A percentile compares a stretch with the other conserved stretches of the same genome.
These are phyloP conservation scores for Ploettnerulaceae sp. DNA, from an alignment of 2,329 filamentous ascomycete genomes.

Conservation along the genomic window DNA sequence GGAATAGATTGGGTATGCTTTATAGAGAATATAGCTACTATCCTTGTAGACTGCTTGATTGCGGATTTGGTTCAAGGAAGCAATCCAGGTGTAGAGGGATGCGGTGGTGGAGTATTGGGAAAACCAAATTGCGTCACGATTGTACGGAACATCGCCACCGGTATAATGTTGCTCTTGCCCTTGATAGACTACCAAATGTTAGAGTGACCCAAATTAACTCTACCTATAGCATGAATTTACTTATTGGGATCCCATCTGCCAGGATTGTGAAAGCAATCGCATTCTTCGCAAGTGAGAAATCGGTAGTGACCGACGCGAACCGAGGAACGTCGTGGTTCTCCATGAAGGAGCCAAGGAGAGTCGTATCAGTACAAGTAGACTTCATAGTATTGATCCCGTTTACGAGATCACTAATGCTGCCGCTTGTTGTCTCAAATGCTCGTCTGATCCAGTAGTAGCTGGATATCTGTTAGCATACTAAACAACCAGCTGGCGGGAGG, in stretches of 20 bases:
- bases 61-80: constrained; percentile 26
- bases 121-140: constrained; percentile 44
- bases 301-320: constrained; percentile 25
- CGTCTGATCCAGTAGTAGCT: constrained; percentile 30
- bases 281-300: constrained; percentile 39
- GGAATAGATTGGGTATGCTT: constrained; percentile 27
- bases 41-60: constrained; percentile 28
- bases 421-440: constrained; percentile 28
- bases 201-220: not conserved
- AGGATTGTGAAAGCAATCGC: constrained; percentile 46
- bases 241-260: constrained; percentile 46
- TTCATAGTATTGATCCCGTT: constrained; percentile 30
- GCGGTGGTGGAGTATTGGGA: constrained; percentile 36
- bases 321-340: constrained; percentile 34
- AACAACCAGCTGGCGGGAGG: too few species aligned
- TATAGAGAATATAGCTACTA: constrained; percentile 24
- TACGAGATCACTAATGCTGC: constrained; percentile 30
- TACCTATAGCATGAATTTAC: constrained; percentile 12
- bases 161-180: constrained; percentile 49
- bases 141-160: constrained; percentile 36
- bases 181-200: constrained; percentile 38
- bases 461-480: not conserved
- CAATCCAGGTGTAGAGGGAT: constrained; percentile 39
- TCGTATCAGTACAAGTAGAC: constrained; percentile 33
- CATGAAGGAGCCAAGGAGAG: constrained; percentile 38